Evolutionary conservation across 2,329 filamentous ascomycete genomes (phyloP), one percentile per base, ranked within the genome.

Genomic region (Hypoxylon sp.): DNA sequence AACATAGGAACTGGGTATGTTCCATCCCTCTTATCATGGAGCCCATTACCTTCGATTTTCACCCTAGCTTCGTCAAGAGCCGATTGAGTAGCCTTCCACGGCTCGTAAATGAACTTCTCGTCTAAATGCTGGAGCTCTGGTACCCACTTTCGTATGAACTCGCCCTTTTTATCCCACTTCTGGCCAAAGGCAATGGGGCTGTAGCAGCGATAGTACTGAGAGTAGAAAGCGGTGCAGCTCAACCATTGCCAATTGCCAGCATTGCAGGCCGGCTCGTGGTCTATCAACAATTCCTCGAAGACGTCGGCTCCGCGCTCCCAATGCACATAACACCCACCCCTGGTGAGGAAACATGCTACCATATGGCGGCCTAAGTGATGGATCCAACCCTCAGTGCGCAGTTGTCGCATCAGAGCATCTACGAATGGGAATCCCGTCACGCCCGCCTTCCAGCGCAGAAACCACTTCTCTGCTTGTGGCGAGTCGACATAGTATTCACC

Each of bases 251-350:
- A 94, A 75, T 94, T 94, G 0, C 91, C 91, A 0, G 85, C 86
- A 74, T 94, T 94, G 76, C 90, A 92, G 1, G 91, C 89, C 0
- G 88, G 84, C 76, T 94, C 91, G 75, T 94, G 92, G 75, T 94
- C 92, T 52, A 94, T 81, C 39, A 94, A 84, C 80, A 87, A 87
- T 76, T 94, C 92, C 74, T 93, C 91, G 67, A 94, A 94, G 0
- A 94, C 92, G 52, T 92, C 91, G 4, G 90, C 90, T 1, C 92
- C 92, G 17, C 92, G 87, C 80, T 94, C 92, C 92, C 92, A 94
- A 74, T 90, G 87, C 48, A 94, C 83, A 75, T 94, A 94, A 78
- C 91, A 94, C 0, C 92, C 92, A 1, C 92, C 92, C 2, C 92
- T 84, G 0, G 92, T 94, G n/a, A 94, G 83, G 77, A 94, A 94